Evolutionary conservation across 495 filamentous ascomycete genomes (phyloP), one percentile per base, ranked within the genome.

Genomic region (Penicillium samsonianum): DNA sequence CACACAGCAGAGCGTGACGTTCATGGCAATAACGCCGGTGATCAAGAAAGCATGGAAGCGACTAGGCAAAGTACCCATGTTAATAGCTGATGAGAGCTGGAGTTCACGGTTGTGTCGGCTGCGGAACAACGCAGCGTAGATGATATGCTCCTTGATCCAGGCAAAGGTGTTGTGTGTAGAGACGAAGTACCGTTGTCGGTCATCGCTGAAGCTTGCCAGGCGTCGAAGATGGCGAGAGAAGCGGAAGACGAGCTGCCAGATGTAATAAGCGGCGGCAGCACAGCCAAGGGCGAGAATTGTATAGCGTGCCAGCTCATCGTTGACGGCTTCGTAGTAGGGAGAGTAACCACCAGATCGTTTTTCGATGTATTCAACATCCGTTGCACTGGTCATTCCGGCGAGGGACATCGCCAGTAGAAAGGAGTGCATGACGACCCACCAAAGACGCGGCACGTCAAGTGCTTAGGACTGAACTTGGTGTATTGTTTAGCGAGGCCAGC

Each of bases 71-170:
- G 87, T 92, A 30, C 94, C 94, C 64, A 96, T 81, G 69, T 90
- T 92, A 62, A 94, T 66, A 40, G 87, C 89, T 14, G 82, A 76
- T 5, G 89, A 93, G 5, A 97, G 72, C 60, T 84, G 83, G 60
- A 96, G 84, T 69, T 96, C 92, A 51, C 87, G 84, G 73, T 94
- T 95, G 75, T 97, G 93, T 26, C 93, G 85, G 59, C 82, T 88
- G 11, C 81, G 82, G 70, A 90, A 86, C 20, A 98, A 73, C 1
- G 94, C 92, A 10, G 94, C 93, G 69, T 92, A 91, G 61, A 96
- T 79, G 50, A 96, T 65, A 65, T 93, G 78, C 59, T 83, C 84
- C 78, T 96, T 96, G 63, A 96, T 59, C 72, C 78, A 80, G 62
- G 88, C 82, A 68, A 85, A 78, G 3, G 65, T 71, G 4, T 49